Percentiles rank a stretch among this genome's conserved stretches.
Conservation (phyloP, 495 filamentous ascomycete genomes). For the Umbilicaria muhlenbergii region DNA sequence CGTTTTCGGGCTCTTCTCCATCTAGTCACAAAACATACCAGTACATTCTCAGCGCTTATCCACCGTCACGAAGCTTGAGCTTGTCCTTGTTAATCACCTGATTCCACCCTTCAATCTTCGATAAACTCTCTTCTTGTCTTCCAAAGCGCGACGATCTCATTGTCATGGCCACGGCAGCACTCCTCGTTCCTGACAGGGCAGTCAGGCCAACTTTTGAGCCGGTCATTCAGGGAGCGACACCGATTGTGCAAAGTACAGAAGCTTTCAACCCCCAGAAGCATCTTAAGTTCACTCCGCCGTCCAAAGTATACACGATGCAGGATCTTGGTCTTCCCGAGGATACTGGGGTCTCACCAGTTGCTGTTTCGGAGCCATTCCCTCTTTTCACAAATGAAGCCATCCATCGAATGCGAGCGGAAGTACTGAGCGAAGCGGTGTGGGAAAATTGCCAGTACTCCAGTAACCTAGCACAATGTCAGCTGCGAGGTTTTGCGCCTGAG, state of each 20-base stretch:
- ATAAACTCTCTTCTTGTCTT: background rate
- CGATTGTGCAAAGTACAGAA: constrained; percentile 6
- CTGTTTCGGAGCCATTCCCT: constrained; percentile 57
- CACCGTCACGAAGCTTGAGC: too few relatives aligned
- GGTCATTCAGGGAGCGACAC: constrained; percentile 10
- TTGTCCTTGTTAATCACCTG: too few relatives aligned
- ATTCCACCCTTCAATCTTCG: too few relatives aligned
- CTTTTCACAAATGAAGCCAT: constrained; percentile 56
- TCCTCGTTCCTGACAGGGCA: constrained; percentile 5
- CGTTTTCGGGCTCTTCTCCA: too few relatives aligned
- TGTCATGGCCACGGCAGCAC: constrained; percentile 12
- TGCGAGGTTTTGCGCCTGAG: constrained; percentile 55
- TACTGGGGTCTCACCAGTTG: constrained; percentile 46
- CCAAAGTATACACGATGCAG: constrained; percentile 40
- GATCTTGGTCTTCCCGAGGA: constrained; percentile 40
- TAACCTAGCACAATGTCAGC: constrained; percentile 47
- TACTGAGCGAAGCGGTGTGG: constrained; percentile 46
- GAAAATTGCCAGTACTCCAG: constrained; percentile 48
- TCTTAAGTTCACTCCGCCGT: constrained; percentile 33
- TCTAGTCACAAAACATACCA: too few relatives aligned
- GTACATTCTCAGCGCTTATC: too few relatives aligned
- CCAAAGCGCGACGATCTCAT: background rate
- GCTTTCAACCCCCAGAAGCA: constrained; percentile 40
- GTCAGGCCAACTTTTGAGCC: constrained; percentile 9
- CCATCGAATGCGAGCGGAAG: constrained; percentile 47